Evolutionary conservation across 164 flowering plant species (phyloP), one percentile per base, ranked within the genome.

Genomic region (Cinnamomum micranthum): DNA sequence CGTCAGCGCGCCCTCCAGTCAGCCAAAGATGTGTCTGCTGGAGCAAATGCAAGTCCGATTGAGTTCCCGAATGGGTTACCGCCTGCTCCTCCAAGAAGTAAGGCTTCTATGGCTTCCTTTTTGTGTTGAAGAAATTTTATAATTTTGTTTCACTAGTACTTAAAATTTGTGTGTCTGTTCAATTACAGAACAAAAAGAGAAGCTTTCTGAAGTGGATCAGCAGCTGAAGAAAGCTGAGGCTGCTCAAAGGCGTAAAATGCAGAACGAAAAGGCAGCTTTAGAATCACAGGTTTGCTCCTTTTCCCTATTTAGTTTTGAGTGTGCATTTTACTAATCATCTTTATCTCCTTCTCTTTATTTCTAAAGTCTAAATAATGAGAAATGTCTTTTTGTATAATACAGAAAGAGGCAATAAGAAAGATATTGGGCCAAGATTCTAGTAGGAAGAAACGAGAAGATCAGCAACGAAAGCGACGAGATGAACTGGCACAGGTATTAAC

Each of bases 1-100:
- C 97, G 99, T 55, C 99, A 92, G 77, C 81, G 98, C 69, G 98
- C 99, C n/a, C 95, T 94, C 78, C 92, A 90, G 74, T 87, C 91
- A 0, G 89, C 93, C 76, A 95, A 85, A 82, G 97, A 90, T 75
- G 73, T 79, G 33, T 83, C 93, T 74, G 75, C 87, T 62, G 78
- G 81, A 20, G 66, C 85, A 69, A 82, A 81, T 64, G 82, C 85
- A 25, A 88, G 83, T 81, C 75, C 79, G 58, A 80, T 92, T 74
- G 98, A 96, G 81, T 96, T 92, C 72, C 97, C 98, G 62, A 86
- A 96, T 84, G 99, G 98, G 25, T 79, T 94, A 65, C 97, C 97
- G 11, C 89, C 95, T 71, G 91, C 94, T 13, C 90, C 99, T 50
- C 72, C 93, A 31, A 91, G 88, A 90, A 96, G 99, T 96, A 51